Conservation (phyloP, 1,139 yeast species). For the Sugiyamaella sp. region DNA sequence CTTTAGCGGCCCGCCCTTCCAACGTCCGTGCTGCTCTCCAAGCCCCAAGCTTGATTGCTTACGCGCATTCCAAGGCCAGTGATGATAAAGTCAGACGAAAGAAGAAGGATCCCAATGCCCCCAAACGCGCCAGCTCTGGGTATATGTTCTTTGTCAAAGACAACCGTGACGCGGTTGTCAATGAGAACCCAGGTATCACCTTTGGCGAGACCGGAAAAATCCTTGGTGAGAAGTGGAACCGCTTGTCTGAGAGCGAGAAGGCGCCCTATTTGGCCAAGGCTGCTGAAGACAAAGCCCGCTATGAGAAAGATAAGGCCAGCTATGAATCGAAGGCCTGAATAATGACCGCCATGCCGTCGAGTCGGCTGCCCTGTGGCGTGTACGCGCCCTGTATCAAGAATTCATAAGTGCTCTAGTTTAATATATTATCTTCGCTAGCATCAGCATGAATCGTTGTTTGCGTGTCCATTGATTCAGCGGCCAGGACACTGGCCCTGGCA, state of each 20-base stretch:
- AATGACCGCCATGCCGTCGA: too few species aligned
- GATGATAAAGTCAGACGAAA: slow-evolving; percentile 32
- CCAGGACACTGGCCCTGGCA: too few species aligned
- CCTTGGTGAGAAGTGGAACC: slow-evolving; percentile 97
- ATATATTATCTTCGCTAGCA: too few species aligned
- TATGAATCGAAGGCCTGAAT: slow-evolving; percentile 47
- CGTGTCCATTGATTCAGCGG: too few species aligned
- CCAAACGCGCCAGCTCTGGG: slow-evolving; percentile 96
- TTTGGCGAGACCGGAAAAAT: slow-evolving; percentile 62
- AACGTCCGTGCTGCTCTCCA: background rate
- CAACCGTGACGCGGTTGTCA: slow-evolving; percentile 91
- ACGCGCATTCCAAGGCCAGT: background rate
- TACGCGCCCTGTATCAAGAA: too few species aligned
- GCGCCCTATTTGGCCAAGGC: slow-evolving; percentile 91
- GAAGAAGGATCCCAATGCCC: slow-evolving; percentile 84
- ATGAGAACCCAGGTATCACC: slow-evolving; percentile 91
- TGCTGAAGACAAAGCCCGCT: slow-evolving; percentile 94
- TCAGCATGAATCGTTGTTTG: too few species aligned
- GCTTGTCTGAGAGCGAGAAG: slow-evolving; percentile 77
- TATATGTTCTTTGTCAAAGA: slow-evolving; percentile 99
- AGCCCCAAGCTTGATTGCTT: background rate
- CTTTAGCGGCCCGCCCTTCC: background rate
- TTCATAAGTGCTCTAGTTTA: too few species aligned
- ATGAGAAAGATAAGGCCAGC: slow-evolving; percentile 93
- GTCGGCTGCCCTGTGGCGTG: too few species aligned